phyloP scores from a whole-genome alignment of 176 grass and related monocot species.

The Carex pumila region DNA sequence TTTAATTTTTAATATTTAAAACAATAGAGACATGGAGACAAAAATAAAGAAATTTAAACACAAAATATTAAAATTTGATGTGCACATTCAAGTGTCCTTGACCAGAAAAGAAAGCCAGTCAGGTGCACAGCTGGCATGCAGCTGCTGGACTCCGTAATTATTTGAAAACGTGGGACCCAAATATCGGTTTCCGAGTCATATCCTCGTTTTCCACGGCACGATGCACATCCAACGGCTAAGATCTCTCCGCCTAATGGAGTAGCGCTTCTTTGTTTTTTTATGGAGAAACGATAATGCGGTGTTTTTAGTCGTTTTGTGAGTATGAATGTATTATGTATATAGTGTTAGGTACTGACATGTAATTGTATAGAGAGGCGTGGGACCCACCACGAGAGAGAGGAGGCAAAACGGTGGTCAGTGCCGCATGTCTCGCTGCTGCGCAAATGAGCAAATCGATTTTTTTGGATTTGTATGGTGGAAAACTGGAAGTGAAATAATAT shows the following conservation, averaged over 20 bases:
- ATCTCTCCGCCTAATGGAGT: background rate
- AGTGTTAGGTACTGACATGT: background rate
- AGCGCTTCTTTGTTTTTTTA: background rate
- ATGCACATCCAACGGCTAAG: background rate
- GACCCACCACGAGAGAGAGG: background rate
- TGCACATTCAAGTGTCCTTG: background rate
- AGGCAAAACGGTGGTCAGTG: conserved; percentile 14
- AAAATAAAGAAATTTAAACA: too few species aligned
- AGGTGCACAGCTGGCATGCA: conserved; percentile 7
- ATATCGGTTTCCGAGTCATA: background rate
- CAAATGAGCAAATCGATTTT: background rate
- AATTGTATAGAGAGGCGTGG: background rate
- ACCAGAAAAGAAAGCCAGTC: background rate
- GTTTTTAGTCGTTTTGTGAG: background rate
- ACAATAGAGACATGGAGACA: too few species aligned
- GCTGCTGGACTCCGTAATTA: background rate
- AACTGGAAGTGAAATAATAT: background rate
- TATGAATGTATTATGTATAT: background rate
- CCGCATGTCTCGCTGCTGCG: conserved; percentile 8
- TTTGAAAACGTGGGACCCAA: background rate
- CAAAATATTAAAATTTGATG: too few species aligned
- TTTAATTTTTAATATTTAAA: too few species aligned
- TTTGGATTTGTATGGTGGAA: background rate
- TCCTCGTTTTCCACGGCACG: background rate
- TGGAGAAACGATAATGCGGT: background rate